A percentile compares a stretch with the other conserved stretches of the same genome.
Evolutionary conservation across 2,329 filamentous ascomycete genomes (phyloP).

Genomic region (Trichoderma atrobrunneum): DNA sequence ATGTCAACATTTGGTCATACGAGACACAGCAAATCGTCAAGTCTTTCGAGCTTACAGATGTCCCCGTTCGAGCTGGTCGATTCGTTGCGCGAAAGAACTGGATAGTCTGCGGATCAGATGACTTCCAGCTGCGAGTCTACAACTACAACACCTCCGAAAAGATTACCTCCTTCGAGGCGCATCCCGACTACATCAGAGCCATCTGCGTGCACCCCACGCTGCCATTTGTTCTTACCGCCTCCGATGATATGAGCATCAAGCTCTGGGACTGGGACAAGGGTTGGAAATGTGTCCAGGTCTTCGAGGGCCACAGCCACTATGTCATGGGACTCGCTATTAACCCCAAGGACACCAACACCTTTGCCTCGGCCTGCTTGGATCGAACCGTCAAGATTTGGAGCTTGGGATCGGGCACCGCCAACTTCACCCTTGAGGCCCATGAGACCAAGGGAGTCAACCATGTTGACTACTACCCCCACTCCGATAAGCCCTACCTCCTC

Average conservation of each 20-base stretch:
- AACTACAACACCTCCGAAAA: conserved; percentile 99
- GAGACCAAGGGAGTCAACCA: conserved; percentile 98
- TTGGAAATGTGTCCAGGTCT: conserved; percentile 97
- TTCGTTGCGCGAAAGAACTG: conserved; percentile 99
- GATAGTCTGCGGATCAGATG: conserved; percentile 94
- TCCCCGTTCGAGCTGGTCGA: conserved; percentile 91
- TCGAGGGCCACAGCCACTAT: conserved; percentile 94
- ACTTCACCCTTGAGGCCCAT: conserved; percentile 95
- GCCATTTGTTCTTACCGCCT: conserved; percentile 92
- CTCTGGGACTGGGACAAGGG: conserved; percentile 98
- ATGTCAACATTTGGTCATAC: conserved; percentile 99
- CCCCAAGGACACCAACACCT: conserved; percentile 90
- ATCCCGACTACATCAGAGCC: conserved; percentile 96
- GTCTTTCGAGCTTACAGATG: conserved; percentile 98
- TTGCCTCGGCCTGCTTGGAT: conserved; percentile 92
- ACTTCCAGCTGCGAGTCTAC: conserved; percentile 85
- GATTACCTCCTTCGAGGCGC: conserved; percentile 94
- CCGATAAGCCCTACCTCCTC: conserved; percentile 80
- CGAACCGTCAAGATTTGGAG: conserved; percentile 98
- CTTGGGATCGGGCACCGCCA: conserved; percentile 86
- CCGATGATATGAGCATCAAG: conserved; percentile 98
- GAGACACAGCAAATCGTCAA: conserved; percentile 96
- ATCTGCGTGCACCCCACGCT: conserved; percentile 95
- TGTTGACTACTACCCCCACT: conserved; percentile 82
- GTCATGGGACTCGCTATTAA: conserved; percentile 97